Percentiles rank a stretch among this genome's conserved stretches.
Conservation (phyloP, 148 eudicot genomes). For the Heliosperma pusillum region DNA sequence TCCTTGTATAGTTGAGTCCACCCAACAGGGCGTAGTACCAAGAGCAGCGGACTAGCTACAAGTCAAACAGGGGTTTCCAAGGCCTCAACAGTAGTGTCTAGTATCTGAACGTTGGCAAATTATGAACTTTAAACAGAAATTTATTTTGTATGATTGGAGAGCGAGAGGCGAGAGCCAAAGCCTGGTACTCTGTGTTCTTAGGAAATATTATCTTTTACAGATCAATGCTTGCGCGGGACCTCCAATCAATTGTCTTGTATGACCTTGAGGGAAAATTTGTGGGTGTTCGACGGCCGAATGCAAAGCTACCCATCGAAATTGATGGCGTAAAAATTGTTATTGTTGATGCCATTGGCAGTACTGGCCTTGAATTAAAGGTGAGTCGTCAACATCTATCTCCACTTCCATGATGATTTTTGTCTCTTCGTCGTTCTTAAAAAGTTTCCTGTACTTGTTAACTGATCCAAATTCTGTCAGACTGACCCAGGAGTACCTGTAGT, state of each 20-base stretch:
- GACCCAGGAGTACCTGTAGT: slow-evolving; percentile 96
- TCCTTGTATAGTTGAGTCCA: not conserved
- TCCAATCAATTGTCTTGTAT: slow-evolving; percentile 87
- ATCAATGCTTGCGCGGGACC: slow-evolving; percentile 97
- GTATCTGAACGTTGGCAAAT: not conserved
- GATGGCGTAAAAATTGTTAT: slow-evolving; percentile 76
- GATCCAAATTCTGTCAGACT: slow-evolving; percentile 45
- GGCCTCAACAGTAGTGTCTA: not conserved
- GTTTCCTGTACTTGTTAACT: slow-evolving; percentile 9
- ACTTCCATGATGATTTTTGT: not conserved
- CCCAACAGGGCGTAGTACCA: not conserved
- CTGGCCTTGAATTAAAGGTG: slow-evolving; percentile 88
- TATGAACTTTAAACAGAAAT: not conserved
- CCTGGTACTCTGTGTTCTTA: not conserved
- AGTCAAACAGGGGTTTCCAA: too few relatives aligned
- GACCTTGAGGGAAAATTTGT: slow-evolving; percentile 92
- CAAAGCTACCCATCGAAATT: slow-evolving; percentile 88
- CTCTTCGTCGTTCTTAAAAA: not conserved
- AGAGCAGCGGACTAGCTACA: not conserved
- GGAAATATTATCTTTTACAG: slow-evolving; percentile 27
- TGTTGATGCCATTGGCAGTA: slow-evolving; percentile 88
- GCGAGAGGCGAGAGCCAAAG: too few relatives aligned
- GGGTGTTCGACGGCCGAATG: slow-evolving; percentile 80
- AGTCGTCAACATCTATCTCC: slow-evolving; percentile 2
- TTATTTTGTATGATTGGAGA: not conserved